Evolutionary conservation across 768 basidiomycete species (phyloP), one percentile per base, ranked within the genome.

Genomic region (Rhizopogon vesiculosus): DNA sequence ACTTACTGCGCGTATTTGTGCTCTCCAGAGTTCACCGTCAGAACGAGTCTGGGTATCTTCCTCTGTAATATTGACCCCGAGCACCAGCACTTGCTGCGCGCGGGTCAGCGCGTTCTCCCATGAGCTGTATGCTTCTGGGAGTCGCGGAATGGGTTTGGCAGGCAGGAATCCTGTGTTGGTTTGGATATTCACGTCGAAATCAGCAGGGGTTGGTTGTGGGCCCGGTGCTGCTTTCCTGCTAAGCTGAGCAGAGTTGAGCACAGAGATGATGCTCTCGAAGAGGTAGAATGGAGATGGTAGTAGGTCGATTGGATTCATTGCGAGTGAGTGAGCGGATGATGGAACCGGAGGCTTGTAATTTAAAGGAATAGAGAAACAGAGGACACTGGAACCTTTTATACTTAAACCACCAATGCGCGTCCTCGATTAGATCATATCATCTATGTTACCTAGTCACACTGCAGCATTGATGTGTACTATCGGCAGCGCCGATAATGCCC

Each of bases 141-240:
- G 75, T 28, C 71, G 77, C 2, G 81, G 77, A 7, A 90, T 77
- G 1, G 84, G 85, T 39, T 74, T 69, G 3, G 79, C 69, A 0
- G 95, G 96, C 61, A 98, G 82, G 74, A 98, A 98, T 0, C 96
- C 96, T 0, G 90, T 87, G 60, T 84, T 61, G 15, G 62, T 63
- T 31, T 73, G 57, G 53, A 71, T 65, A 52, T 73, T 64, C 16
- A 87, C 69, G 61, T 86, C 85, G 55, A 83, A 86, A 55, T 83
- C 76, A 2, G 66, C 61, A 18, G 74, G 75, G 10, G 72, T 65
- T 42, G 69, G 74, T 28, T 71, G 72, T 28, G 65, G 67, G 13
- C 68, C 62, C 45, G 63, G 60, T 6, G 69, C 54, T 13, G 66
- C 46, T 56, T 70, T 68, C 56, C 69, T 58, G 58, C 59, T 65